Evolutionary conservation across 2,329 filamentous ascomycete genomes (phyloP).

Genomic region (Trichoderma atroviride): DNA sequence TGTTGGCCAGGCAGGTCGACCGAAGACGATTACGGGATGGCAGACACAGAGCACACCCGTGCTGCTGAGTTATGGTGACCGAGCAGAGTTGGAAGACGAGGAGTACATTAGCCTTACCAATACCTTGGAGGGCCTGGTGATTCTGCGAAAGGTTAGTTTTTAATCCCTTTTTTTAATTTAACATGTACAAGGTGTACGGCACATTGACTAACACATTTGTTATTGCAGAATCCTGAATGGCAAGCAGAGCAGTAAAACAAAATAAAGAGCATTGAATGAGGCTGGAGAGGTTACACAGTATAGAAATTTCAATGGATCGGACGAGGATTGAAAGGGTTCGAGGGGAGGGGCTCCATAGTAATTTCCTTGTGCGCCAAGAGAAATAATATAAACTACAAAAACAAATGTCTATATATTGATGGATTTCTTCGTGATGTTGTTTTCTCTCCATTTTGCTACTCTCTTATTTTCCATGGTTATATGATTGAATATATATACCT

Average conservation of each 20-base stretch:
- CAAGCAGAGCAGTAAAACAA: slow-evolving; percentile 43
- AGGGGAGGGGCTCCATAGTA: slow-evolving; percentile 38
- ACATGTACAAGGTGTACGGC: neutral
- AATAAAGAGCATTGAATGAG: slow-evolving; percentile 12
- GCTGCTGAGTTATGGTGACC: slow-evolving; percentile 88
- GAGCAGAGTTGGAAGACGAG: slow-evolving; percentile 96
- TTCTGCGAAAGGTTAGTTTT: slow-evolving; percentile 84
- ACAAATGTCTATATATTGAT: slow-evolving; percentile 33
- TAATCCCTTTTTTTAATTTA: neutral
- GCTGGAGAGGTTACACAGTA: neutral
- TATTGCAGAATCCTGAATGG: slow-evolving; percentile 45
- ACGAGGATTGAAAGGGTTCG: slow-evolving; percentile 18
- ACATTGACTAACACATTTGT: neutral
- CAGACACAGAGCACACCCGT: slow-evolving; percentile 99
- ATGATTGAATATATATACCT: neutral
- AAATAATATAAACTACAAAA: slow-evolving; percentile 1
- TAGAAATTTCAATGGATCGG: slow-evolving; percentile 29
- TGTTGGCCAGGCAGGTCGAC: slow-evolving; percentile 92
- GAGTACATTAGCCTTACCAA: slow-evolving; percentile 92
- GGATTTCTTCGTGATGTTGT: slow-evolving; percentile 29
- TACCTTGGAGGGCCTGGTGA: slow-evolving; percentile 91
- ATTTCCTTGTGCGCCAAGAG: slow-evolving; percentile 34
- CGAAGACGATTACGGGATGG: slow-evolving; percentile 99
- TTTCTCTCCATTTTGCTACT: neutral
- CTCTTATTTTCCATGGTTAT: neutral